Conservation (phyloP, 2,329 filamentous ascomycete genomes). For the Thielaviopsis euricoi region DNA sequence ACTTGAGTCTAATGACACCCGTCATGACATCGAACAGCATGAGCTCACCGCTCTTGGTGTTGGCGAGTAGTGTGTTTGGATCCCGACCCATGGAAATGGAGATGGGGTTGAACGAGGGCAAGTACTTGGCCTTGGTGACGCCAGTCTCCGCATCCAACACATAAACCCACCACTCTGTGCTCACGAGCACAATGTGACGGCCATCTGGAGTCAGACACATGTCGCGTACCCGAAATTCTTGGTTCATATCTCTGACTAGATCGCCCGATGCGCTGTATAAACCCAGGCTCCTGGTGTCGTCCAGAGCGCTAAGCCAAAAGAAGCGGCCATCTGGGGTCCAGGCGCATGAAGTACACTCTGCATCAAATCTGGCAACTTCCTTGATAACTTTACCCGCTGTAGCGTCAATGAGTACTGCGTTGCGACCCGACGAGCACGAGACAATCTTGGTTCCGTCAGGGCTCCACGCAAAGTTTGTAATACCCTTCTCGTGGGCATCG, state of each 20-base stretch:
- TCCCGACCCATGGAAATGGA: slow-evolving; percentile 70
- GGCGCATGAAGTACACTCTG: slow-evolving; percentile 77
- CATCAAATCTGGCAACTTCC: slow-evolving; percentile 53
- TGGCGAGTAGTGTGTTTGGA: slow-evolving; percentile 67
- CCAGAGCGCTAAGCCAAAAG: slow-evolving; percentile 67
- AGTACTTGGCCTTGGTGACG: slow-evolving; percentile 39
- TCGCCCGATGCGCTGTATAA: slow-evolving; percentile 54
- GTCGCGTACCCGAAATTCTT: slow-evolving; percentile 64
- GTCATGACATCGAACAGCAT: slow-evolving; percentile 63
- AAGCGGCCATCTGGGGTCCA: slow-evolving; percentile 66
- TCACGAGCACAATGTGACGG: slow-evolving; percentile 61
- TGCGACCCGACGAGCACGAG: slow-evolving; percentile 61
- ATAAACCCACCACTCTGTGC: slow-evolving; percentile 52
- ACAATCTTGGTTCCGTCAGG: slow-evolving; percentile 78
- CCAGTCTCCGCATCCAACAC: slow-evolving; percentile 68
- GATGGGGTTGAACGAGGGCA: slow-evolving; percentile 46
- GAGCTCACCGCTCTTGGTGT: slow-evolving; percentile 61
- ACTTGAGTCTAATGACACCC: slow-evolving; percentile 55
- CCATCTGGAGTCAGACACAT: slow-evolving; percentile 71
- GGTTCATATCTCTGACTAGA: slow-evolving; percentile 47
- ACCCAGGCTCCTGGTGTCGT: slow-evolving; percentile 47
- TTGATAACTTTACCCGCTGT: slow-evolving; percentile 49
- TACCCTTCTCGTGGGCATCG: slow-evolving; percentile 48
- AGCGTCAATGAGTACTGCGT: slow-evolving; percentile 60
- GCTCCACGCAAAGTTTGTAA: slow-evolving; percentile 78